These are phyloP conservation scores for Fusarium pseudoanthophilum DNA, from an alignment of 2,329 filamentous ascomycete genomes.

Conservation along the genomic window DNA sequence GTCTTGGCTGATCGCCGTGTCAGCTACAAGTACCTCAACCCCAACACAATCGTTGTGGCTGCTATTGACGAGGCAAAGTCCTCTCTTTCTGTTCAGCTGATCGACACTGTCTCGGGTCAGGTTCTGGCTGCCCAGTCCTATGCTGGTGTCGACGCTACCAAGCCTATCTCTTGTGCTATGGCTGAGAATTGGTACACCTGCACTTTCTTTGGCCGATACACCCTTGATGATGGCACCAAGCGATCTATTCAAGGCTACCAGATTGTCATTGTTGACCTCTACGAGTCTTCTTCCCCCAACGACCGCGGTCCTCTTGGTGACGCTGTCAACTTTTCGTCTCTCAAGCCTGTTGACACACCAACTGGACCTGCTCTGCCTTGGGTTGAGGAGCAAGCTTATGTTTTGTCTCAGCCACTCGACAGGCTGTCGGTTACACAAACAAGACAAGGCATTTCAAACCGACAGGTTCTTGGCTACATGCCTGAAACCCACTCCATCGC, in stretches of 20 bases:
- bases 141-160: conserved; percentile 76
- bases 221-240: conserved; percentile 63
- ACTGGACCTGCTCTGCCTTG: conserved; percentile 72
- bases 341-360: conserved; percentile 70
- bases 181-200: conserved; percentile 98
- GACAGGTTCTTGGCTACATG: conserved; percentile 83
- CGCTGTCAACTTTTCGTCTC: conserved; percentile 78
- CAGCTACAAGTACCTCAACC: conserved; percentile 96
- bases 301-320: conserved; percentile 83
- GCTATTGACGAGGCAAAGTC: conserved; percentile 68
- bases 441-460: conserved; percentile 87
- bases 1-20: conserved; percentile 93
- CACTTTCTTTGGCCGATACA: conserved; percentile 75
- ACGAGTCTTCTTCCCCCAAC: conserved; percentile 85
- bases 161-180: conserved; percentile 80
- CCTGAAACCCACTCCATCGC: conserved; percentile 78
- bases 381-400: conserved; percentile 81
- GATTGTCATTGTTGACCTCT: conserved; percentile 86
- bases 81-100: conserved; percentile 77
- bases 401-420: conserved; percentile 82
- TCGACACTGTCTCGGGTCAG: conserved; percentile 88
- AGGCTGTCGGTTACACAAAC: conserved; percentile 88
- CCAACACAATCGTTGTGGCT: conserved; percentile 83
- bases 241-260: conserved; percentile 82
- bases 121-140: conserved; percentile 78